Evolutionary conservation across 345 rosid genomes (phyloP).

Genomic region (Eucalyptus curtisii): DNA sequence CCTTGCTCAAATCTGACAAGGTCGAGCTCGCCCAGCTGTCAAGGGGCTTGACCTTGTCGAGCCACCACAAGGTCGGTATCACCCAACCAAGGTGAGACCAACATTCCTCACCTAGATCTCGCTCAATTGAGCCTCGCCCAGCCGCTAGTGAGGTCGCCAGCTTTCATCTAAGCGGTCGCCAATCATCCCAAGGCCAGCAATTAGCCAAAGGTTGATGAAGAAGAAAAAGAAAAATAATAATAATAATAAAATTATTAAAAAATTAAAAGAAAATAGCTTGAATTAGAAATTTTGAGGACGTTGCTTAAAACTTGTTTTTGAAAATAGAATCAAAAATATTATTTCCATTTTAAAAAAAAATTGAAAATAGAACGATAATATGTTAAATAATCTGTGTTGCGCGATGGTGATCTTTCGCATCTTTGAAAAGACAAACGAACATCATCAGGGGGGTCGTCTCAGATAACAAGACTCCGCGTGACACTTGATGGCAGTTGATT

Average conservation of each 20-base stretch:
- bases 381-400: no score
- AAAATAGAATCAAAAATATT: accelerated
- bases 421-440: background rate
- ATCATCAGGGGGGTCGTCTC: background rate
- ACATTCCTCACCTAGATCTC: accelerated
- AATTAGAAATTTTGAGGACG: accelerated
- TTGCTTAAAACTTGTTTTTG: accelerated
- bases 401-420: background rate
- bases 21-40: accelerated
- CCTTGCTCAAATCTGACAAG: accelerated
- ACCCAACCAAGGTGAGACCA: accelerated
- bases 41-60: accelerated
- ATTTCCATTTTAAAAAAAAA: no score
- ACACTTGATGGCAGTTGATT: background rate
- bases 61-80: accelerated
- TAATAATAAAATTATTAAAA: no score
- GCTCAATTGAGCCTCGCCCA: accelerated
- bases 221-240: accelerated
- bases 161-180: accelerated
- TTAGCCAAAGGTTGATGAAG: accelerated
- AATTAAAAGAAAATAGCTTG: accelerated
- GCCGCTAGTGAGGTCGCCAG: accelerated
- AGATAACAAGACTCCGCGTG: background rate
- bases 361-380: no score
- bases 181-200: accelerated